These are phyloP conservation scores for Talaromyces verruculosus DNA, from an alignment of 2,329 filamentous ascomycete genomes.

Conservation along the genomic window DNA sequence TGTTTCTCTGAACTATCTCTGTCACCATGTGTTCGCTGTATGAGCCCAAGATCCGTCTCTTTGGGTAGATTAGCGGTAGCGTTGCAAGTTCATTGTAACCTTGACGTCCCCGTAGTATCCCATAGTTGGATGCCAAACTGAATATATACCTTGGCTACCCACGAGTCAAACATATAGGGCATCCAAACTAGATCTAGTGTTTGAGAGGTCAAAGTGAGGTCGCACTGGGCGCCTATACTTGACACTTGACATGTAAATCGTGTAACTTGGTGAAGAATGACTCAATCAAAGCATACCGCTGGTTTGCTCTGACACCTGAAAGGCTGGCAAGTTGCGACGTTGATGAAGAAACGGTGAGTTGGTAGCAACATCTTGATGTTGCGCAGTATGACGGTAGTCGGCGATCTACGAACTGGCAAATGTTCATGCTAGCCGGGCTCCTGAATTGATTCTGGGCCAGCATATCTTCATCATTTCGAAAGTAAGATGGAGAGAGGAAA, in stretches of 20 bases:
- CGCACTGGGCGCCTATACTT: slow-evolving; percentile 14
- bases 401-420: not conserved
- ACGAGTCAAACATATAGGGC: not conserved
- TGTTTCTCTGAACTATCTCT: not conserved
- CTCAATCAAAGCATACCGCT: not conserved
- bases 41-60: not conserved
- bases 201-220: not conserved
- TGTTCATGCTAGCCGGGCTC: not conserved
- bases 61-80: not conserved
- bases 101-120: not conserved
- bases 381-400: not conserved
- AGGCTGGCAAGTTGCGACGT: not conserved
- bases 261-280: slow-evolving; percentile 1
- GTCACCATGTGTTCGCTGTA: not conserved
- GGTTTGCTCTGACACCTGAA: not conserved
- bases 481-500: not conserved
- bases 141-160: not conserved
- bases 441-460: not conserved
- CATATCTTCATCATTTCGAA: not conserved
- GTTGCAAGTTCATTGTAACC: not conserved
- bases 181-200: not conserved
- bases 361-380: not conserved
- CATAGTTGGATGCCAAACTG: not conserved
- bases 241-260: not conserved
- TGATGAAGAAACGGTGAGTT: not conserved